A percentile compares a stretch with the other conserved stretches of the same genome.
These are phyloP conservation scores for Erucastrum elatum DNA, from an alignment of 345 rosid species.

Conservation along the genomic window DNA sequence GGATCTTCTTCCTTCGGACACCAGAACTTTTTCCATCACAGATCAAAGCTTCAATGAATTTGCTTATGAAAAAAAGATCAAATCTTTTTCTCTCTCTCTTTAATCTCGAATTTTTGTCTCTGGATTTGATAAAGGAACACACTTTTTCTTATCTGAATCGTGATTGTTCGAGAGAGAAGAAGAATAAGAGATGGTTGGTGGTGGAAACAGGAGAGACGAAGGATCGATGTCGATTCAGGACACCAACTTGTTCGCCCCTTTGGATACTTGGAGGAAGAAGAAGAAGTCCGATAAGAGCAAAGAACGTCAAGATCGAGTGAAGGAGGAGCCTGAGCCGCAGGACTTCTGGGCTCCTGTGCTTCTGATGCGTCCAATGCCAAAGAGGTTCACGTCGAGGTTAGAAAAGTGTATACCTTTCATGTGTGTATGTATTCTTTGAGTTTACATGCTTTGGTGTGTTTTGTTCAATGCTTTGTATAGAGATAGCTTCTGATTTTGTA, in stretches of 20 bases:
- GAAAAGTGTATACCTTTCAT: not conserved
- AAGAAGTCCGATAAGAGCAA: slow-evolving; percentile 39
- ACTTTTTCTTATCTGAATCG: not conserved
- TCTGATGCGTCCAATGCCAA: slow-evolving; percentile 39
- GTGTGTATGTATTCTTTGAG: too few relatives aligned
- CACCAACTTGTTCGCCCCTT: not conserved
- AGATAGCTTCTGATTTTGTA: too few relatives aligned
- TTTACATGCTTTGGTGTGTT: too few relatives aligned
- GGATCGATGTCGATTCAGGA: not conserved
- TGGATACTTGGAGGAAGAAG: not conserved
- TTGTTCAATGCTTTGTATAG: not conserved
- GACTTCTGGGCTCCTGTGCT: slow-evolving; percentile 53
- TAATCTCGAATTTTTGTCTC: too few relatives aligned
- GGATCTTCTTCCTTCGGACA: too few relatives aligned
- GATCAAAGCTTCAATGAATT: too few relatives aligned
- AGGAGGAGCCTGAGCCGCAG: slow-evolving; percentile 49
- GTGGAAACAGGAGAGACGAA: not conserved
- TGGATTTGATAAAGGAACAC: too few relatives aligned
- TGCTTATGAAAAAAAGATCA: too few relatives aligned
- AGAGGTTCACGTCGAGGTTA: slow-evolving; percentile 36
- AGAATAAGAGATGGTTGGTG: not conserved
- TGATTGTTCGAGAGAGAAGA: not conserved
- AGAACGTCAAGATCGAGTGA: slow-evolving; percentile 33
- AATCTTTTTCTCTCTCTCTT: too few relatives aligned
- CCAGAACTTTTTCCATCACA: too few relatives aligned